Percentiles rank a stretch among this genome's conserved stretches.
These are phyloP conservation scores for Plasmodium fragile DNA, from an alignment of 169 alveolate genomes.

Conservation along the genomic window DNA sequence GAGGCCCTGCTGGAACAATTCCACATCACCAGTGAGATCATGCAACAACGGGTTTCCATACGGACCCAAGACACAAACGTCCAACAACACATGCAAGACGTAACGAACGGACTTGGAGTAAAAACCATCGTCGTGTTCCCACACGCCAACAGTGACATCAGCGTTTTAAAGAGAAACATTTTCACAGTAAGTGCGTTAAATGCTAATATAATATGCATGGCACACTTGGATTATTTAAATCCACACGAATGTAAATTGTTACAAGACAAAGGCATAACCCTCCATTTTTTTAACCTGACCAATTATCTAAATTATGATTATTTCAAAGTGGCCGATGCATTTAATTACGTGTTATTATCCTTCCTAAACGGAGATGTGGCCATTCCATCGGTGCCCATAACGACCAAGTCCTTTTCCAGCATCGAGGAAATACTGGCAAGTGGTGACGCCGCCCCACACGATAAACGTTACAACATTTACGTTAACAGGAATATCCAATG, in stretches of 20 bases:
- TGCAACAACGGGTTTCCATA: conserved; percentile 35
- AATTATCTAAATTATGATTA: conserved; percentile 53
- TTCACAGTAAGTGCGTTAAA: conserved; percentile 66
- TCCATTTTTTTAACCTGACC: conserved; percentile 59
- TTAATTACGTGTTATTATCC: conserved; percentile 48
- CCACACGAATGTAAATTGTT: conserved; percentile 64
- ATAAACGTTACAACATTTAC: conserved; percentile 12
- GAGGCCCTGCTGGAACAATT: conserved; percentile 28
- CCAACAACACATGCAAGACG: conserved; percentile 31
- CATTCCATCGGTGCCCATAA: conserved; percentile 40
- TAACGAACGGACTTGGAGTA: conserved; percentile 38
- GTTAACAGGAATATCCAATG: conserved; percentile 29
- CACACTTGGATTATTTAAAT: conserved; percentile 44
- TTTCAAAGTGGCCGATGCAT: conserved; percentile 50
- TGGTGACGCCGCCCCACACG: not conserved
- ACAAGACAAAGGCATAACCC: conserved; percentile 28
- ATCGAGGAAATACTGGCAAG: conserved; percentile 55
- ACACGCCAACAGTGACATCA: conserved; percentile 19
- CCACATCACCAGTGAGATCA: conserved; percentile 18
- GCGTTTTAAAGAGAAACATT: conserved; percentile 28
- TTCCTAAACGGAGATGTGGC: conserved; percentile 53
- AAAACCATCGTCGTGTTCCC: conserved; percentile 59
- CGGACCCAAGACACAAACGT: conserved; percentile 25
- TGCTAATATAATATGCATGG: conserved; percentile 28
- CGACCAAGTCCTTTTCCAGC: conserved; percentile 27